Conservation (phyloP, 169 alveolate species). For the Eimeria mitis region DNA sequence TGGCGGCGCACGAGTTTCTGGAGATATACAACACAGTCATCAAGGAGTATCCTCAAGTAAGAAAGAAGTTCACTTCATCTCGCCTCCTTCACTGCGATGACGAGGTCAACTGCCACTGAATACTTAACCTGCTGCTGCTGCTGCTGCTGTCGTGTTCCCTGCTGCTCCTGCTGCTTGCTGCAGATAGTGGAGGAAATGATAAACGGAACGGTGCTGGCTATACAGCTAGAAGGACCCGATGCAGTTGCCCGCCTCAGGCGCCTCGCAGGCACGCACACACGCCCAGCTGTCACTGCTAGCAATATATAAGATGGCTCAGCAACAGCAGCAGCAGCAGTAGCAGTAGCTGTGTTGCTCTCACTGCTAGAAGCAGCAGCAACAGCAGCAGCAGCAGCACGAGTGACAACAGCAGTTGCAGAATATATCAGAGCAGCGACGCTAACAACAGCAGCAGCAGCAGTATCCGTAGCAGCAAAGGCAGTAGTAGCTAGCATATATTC, state of each 20-base stretch:
- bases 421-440: not conserved
- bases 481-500: not conserved
- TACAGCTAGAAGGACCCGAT: conserved; percentile 85
- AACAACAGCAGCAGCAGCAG: not conserved
- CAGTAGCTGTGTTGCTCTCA: not conserved
- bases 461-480: not conserved
- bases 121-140: not conserved
- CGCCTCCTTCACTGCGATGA: not conserved
- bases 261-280: conserved; percentile 66
- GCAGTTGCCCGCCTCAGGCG: conserved; percentile 71
- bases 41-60: conserved; percentile 71
- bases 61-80: not conserved
- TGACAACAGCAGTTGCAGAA: not conserved
- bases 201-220: conserved; percentile 92
- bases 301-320: not conserved
- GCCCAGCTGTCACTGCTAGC: not conserved
- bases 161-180: conserved; percentile 2
- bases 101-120: not conserved
- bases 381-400: not conserved
- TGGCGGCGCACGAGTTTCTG: conserved; percentile 93
- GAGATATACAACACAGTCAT: conserved; percentile 93
- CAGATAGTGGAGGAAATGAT: conserved; percentile 91
- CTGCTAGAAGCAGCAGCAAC: not conserved
- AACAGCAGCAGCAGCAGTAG: not conserved
- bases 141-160: not conserved